Percentiles rank a stretch among this genome's conserved stretches.
These are phyloP conservation scores for Petasospora rhodanensis DNA, from an alignment of 1,139 yeast species.

Conservation along the genomic window DNA sequence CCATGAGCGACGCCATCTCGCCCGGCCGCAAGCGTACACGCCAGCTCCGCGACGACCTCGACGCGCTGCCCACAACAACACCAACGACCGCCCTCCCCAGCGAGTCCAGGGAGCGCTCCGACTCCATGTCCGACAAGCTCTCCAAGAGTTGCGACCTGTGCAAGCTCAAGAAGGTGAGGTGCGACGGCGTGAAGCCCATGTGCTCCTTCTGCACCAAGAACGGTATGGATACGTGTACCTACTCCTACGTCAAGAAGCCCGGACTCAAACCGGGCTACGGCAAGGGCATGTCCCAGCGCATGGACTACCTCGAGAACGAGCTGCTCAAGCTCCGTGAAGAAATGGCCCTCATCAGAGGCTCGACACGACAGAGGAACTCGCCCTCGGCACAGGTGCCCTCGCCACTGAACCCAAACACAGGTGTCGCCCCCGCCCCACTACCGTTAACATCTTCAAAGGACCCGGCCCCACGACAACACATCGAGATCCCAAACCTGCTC, in stretches of 20 bases:
- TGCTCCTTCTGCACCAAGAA: conserved; percentile 33
- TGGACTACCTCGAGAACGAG: conserved; percentile 17
- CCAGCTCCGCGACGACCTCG: too few relatives aligned
- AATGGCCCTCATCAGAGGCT: conserved; percentile 1
- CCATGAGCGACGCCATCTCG: too few relatives aligned
- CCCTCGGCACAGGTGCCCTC: too few relatives aligned
- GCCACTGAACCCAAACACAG: too few relatives aligned
- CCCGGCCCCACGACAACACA: too few relatives aligned
- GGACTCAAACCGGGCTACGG: conserved; percentile 24
- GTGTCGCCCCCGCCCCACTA: too few relatives aligned
- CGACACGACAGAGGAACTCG: neutral
- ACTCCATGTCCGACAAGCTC: conserved; percentile 3
- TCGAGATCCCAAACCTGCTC: conserved; percentile 16
- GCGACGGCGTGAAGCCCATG: conserved; percentile 32
- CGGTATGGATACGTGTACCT: conserved; percentile 16
- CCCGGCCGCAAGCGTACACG: too few relatives aligned
- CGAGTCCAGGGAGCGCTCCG: neutral
- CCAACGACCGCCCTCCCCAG: too few relatives aligned
- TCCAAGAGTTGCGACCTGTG: conserved; percentile 34
- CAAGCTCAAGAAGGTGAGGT: conserved; percentile 34
- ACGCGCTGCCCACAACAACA: too few relatives aligned
- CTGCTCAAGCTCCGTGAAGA: conserved; percentile 11
- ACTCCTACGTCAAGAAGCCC: conserved; percentile 21
- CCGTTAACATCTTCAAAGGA: too few relatives aligned
- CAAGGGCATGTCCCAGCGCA: conserved; percentile 17